Percentiles rank a stretch among this genome's conserved stretches.
These are phyloP conservation scores for Decorospora gaudefroyi DNA, from an alignment of 2,329 filamentous ascomycete genomes.

Conservation along the genomic window DNA sequence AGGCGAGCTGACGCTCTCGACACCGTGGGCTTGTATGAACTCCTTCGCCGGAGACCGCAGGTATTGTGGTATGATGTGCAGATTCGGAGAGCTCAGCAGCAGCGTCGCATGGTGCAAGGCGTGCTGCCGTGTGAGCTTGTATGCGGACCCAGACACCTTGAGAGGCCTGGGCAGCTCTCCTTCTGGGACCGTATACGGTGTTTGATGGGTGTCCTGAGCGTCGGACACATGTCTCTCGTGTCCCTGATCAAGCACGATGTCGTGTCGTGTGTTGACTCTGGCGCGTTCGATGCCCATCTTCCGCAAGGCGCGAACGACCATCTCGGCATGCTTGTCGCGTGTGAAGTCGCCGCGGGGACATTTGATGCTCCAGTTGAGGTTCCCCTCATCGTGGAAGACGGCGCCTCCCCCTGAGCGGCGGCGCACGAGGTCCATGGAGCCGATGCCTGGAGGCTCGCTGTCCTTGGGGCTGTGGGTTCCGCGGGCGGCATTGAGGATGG, in stretches of 20 bases:
- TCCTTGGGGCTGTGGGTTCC: conserved; percentile 24
- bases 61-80: conserved; percentile 69
- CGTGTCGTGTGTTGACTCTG: conserved; percentile 85
- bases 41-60: conserved; percentile 76
- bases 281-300: conserved; percentile 62
- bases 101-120: conserved; percentile 94
- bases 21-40: conserved; percentile 79
- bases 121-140: conserved; percentile 81
- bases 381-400: conserved; percentile 91
- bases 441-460: conserved; percentile 49
- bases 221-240: conserved; percentile 32
- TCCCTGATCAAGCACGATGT: conserved; percentile 76
- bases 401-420: conserved; percentile 87
- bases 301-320: conserved; percentile 84
- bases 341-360: conserved; percentile 77
- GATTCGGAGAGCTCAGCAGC: conserved; percentile 75
- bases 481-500: conserved; percentile 57
- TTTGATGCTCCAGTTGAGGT: conserved; percentile 94
- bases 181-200: conserved; percentile 49
- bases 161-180: conserved; percentile 47
- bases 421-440: conserved; percentile 68
- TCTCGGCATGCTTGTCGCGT: conserved; percentile 83
- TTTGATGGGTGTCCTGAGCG: conserved; percentile 51
- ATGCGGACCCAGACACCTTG: conserved; percentile 93
- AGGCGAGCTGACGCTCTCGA: conserved; percentile 86